phyloP scores from a whole-genome alignment of 371 early-diverging fungal species.

The Mortierella sp. region DNA sequence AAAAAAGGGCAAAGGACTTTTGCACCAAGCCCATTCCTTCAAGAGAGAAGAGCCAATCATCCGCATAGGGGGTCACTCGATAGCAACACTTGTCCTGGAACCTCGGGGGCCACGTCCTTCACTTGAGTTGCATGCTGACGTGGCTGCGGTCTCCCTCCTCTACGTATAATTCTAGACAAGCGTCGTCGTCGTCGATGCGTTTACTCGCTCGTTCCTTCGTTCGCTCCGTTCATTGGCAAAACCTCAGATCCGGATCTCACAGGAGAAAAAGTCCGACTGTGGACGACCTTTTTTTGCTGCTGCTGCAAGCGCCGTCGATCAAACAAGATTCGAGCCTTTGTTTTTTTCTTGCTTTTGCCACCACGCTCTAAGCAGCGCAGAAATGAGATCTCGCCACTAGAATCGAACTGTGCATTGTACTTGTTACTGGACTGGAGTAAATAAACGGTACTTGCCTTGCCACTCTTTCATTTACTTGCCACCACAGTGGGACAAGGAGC shows the following conservation, averaged over 20 bases:
- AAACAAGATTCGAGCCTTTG: no score
- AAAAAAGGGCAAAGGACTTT: neutral
- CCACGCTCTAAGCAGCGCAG: neutral
- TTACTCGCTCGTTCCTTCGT: no score
- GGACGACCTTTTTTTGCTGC: neutral
- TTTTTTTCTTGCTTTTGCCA: conserved; percentile 1
- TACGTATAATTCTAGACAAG: neutral
- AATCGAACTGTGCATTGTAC: no score
- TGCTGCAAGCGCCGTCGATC: neutral
- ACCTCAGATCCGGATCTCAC: neutral
- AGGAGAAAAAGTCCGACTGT: neutral
- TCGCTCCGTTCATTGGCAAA: neutral
- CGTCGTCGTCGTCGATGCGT: neutral
- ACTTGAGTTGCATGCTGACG: neutral
- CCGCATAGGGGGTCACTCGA: neutral
- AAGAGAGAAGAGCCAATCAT: neutral
- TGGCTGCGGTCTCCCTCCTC: neutral
- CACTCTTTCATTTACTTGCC: no score
- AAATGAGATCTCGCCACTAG: no score
- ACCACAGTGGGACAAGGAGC: no score
- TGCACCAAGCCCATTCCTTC: neutral
- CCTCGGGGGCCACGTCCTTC: neutral
- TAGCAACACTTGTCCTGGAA: neutral
- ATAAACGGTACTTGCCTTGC: no score
- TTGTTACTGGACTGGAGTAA: no score